These are phyloP conservation scores for Cladosporium sp. DNA, from an alignment of 2,329 filamentous ascomycete genomes.

Conservation along the genomic window DNA sequence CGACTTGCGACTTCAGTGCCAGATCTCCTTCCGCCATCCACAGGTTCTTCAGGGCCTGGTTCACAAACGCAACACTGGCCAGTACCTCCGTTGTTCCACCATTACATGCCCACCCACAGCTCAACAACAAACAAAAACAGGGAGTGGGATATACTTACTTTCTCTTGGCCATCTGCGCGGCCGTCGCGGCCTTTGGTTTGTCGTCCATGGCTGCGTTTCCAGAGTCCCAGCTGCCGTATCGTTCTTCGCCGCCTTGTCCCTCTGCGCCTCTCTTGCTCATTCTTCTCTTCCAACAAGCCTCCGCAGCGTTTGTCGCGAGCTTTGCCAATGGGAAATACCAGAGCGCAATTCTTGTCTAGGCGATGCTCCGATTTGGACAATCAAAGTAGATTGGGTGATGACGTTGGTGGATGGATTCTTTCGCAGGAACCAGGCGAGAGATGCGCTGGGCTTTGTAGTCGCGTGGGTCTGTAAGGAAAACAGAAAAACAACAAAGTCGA, in stretches of 20 bases:
- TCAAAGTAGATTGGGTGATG: background rate
- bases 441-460: slow-evolving; percentile 10
- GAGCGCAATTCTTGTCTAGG: background rate
- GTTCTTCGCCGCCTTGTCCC: slow-evolving; percentile 31
- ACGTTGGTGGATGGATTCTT: slow-evolving; percentile 2
- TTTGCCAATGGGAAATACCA: background rate
- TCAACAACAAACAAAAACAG: slow-evolving; percentile 6
- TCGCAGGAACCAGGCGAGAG: background rate
- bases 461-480: background rate
- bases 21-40: background rate
- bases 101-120: slow-evolving; percentile 1
- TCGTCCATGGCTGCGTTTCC: slow-evolving; percentile 25
- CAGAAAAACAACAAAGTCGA: background rate
- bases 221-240: slow-evolving; percentile 28
- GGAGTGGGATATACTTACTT: slow-evolving; percentile 33
- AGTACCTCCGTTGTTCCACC: background rate
- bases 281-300: background rate
- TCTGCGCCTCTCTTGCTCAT: slow-evolving; percentile 36
- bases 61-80: background rate
- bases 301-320: slow-evolving; percentile 3
- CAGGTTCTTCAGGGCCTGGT: background rate
- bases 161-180: slow-evolving; percentile 37
- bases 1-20: background rate
- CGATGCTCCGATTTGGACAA: background rate
- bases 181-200: slow-evolving; percentile 34